phyloP scores from a whole-genome alignment of 2,329 filamentous ascomycete genomes.

The Monosporascus sp. region DNA sequence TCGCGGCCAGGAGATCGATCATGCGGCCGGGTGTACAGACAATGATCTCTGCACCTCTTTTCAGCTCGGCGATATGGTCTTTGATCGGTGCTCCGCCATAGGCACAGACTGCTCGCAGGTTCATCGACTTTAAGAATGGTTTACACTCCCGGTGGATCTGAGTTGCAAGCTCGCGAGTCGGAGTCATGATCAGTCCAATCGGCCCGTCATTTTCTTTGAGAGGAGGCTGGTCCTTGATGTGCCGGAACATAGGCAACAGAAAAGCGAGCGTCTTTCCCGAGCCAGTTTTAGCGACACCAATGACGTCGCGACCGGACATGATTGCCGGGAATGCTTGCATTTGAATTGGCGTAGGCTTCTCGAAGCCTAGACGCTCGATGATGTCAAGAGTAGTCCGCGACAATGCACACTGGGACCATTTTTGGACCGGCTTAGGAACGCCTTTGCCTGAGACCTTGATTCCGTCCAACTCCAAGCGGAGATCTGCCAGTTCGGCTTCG shows the following conservation, averaged over 20 bases:
- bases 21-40: constrained; percentile 93
- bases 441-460: constrained; percentile 90
- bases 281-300: constrained; percentile 94
- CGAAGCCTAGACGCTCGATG: constrained; percentile 74
- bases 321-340: constrained; percentile 90
- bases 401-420: constrained; percentile 93
- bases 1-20: constrained; percentile 91
- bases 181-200: constrained; percentile 83
- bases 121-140: constrained; percentile 83
- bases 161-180: constrained; percentile 86
- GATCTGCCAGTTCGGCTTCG: constrained; percentile 73
- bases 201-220: constrained; percentile 82
- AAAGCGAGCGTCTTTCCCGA: constrained; percentile 98
- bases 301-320: constrained; percentile 93
- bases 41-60: constrained; percentile 90
- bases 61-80: constrained; percentile 94
- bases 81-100: constrained; percentile 96
- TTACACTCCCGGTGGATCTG: constrained; percentile 95
- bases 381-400: constrained; percentile 83
- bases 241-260: constrained; percentile 91
- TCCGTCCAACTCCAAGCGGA: constrained; percentile 84
- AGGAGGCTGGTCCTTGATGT: constrained; percentile 88
- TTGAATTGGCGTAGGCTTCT: constrained; percentile 89
- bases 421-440: constrained; percentile 87
- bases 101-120: constrained; percentile 81